Evolutionary conservation across 345 rosid genomes (phyloP).

Genomic region (rapeseed (Brassica napus)): Da-Ae NC_063449.1:45042001-45042500

Average conservation of each 20-base stretch:
- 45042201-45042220: conserved; percentile 96
- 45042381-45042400: conserved; percentile 76
- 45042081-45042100: conserved; percentile 95
- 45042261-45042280: conserved; percentile 15
- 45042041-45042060: conserved; percentile 99
- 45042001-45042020: conserved; percentile 78
- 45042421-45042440: conserved; percentile 75
- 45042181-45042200: conserved; percentile 91
- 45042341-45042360: conserved; percentile 57
- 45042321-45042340: conserved; percentile 39
- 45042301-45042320: not conserved
- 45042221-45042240: conserved; percentile 93
- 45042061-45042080: conserved; percentile 95
- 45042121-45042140: conserved; percentile 61
- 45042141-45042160: conserved; percentile 91
- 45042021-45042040: conserved; percentile 80
- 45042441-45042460: conserved; percentile 76
- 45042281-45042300: not conserved
- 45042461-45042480: conserved; percentile 97
- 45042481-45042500: conserved; percentile 72
- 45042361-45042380: conserved; percentile 71
- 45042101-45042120: conserved; percentile 71
- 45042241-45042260: conserved; percentile 73
- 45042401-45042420: conserved; percentile 86
- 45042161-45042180: conserved; percentile 97